Base-by-base conservation (phyloP, 371 early-diverging fungal genomes). In the Thermomucor indicae-seudaticae region DNA sequence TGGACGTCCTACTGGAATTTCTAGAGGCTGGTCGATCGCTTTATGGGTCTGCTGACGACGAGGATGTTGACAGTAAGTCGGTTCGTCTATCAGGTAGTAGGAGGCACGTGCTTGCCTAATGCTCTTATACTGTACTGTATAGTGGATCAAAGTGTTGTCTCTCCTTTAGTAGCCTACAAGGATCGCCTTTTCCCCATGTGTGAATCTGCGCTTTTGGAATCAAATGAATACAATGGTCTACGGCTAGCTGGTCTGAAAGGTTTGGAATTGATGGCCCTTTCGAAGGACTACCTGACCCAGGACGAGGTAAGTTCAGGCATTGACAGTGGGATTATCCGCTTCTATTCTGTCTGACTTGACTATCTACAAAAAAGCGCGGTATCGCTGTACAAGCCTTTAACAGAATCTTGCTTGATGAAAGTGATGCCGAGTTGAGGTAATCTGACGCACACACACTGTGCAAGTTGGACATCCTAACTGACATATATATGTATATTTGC, bases 151-250 rank as follows among this genome's bases (percentile, higher is more conserved):
- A 78, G 73, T 25, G 62, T 79, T 48, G 48, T 55, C 2, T 79
- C 79, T 1, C 89, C 88, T 16, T 58, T 88, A 46, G 24, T 80
- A 16, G 51, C 78, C 0, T 84, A 73, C 55, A 88, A 88, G 56
- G 86, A 87, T 54, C 70, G 80, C 7, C 72, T 86, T 43, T 82
- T 86, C 51, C 79, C 71, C 31, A 63, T 85, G 8, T 90, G 84
- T 61, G 79, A 78, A 20, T 60, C 75, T 19, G 78, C 83, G 0
- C 51, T 83, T 1, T 56, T 68, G 23, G 31, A 57, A 27, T 78
- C 80, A 16, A 86, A 89, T 55, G 90, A 90, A 68, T 86, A 90
- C 57, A 85, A 79, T 48, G 73, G 81, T 6, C 57, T 89, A 42
- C 75, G 88, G 28, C 61, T 84, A 14, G 75, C 79, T 16, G 87